These are phyloP conservation scores for Atkinsonella texensis DNA, from an alignment of 2,329 filamentous ascomycete genomes.

Conservation along the genomic window DNA sequence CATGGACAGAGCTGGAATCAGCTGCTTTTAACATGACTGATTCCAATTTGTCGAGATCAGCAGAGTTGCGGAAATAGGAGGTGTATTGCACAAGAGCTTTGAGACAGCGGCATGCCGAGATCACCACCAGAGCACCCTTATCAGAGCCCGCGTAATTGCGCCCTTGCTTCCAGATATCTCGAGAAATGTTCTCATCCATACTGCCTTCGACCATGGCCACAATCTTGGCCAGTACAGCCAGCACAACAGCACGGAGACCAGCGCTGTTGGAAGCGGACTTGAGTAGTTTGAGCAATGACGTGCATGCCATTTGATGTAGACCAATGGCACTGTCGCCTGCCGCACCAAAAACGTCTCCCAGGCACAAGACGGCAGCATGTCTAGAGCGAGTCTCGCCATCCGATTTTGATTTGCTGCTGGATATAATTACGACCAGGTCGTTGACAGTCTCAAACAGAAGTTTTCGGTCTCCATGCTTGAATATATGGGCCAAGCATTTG, in stretches of 20 bases:
- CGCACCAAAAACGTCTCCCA: constrained; percentile 83
- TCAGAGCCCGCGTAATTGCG: constrained; percentile 66
- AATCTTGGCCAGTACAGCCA: constrained; percentile 65
- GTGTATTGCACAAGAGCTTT: constrained; percentile 62
- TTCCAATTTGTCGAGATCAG: constrained; percentile 84
- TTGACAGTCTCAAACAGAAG: constrained; percentile 91
- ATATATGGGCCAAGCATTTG: constrained; percentile 69
- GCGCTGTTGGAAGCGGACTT: constrained; percentile 72
- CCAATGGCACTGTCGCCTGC: constrained; percentile 88
- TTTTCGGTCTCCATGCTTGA: constrained; percentile 78
- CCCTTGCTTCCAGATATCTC: constrained; percentile 88
- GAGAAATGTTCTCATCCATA: constrained; percentile 72
- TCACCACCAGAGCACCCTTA: constrained; percentile 71
- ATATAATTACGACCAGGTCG: constrained; percentile 64
- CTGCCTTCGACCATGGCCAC: constrained; percentile 62
- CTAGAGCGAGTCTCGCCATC: constrained; percentile 70
- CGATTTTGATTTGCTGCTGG: constrained; percentile 57
- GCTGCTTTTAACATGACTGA: constrained; percentile 73
- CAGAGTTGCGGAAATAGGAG: constrained; percentile 72
- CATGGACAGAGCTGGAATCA: constrained; percentile 62
- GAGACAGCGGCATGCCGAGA: constrained; percentile 67
- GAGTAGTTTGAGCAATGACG: constrained; percentile 62
- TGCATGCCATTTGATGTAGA: constrained; percentile 62
- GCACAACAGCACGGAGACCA: constrained; percentile 67
- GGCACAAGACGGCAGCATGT: constrained; percentile 75